Percentiles rank a stretch among this genome's conserved stretches.
These are phyloP conservation scores for Ramularia endophylla DNA, from an alignment of 2,329 filamentous ascomycete genomes.

Conservation along the genomic window DNA sequence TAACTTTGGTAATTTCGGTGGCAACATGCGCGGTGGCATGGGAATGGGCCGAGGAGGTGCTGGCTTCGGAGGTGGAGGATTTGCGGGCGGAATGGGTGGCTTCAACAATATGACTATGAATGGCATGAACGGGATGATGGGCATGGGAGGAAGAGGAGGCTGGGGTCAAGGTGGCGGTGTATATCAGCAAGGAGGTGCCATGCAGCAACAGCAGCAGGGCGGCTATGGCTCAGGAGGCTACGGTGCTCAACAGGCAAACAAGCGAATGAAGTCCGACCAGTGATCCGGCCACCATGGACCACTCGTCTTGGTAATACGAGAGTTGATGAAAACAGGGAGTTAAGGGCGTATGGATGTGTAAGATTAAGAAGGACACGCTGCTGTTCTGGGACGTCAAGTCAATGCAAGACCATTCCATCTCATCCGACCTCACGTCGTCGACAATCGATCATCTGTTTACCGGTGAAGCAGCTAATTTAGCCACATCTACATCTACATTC, in stretches of 20 bases:
- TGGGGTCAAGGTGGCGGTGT: constrained; percentile 32
- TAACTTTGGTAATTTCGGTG: constrained; percentile 8
- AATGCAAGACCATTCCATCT: too few species aligned
- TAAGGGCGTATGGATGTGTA: background rate
- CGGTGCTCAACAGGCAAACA: constrained; percentile 26
- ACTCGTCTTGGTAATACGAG: too few species aligned
- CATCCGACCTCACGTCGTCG: too few species aligned
- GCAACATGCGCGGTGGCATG: constrained; percentile 31
- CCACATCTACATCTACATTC: too few species aligned
- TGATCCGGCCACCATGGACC: too few species aligned
- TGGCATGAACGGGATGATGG: constrained; percentile 8
- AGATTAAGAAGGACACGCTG: too few species aligned
- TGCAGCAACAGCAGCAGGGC: constrained; percentile 5
- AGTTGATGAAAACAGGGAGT: constrained; percentile 1
- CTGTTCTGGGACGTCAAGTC: too few species aligned
- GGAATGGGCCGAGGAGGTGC: constrained; percentile 8
- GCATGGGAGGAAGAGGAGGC: constrained; percentile 42
- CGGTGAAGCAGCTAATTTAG: too few species aligned
- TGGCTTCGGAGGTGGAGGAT: constrained; percentile 21
- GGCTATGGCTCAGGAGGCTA: constrained; percentile 5
- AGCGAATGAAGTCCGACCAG: constrained; percentile 13
- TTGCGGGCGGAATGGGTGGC: constrained; percentile 28
- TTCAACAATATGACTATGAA: constrained; percentile 29
- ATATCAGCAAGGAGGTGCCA: constrained; percentile 48
- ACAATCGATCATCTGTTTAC: too few species aligned